Evolutionary conservation across 2,329 filamentous ascomycete species (phyloP), one percentile per base, ranked within the genome.

Genomic region (Beauveria pseudobassiana): DNA sequence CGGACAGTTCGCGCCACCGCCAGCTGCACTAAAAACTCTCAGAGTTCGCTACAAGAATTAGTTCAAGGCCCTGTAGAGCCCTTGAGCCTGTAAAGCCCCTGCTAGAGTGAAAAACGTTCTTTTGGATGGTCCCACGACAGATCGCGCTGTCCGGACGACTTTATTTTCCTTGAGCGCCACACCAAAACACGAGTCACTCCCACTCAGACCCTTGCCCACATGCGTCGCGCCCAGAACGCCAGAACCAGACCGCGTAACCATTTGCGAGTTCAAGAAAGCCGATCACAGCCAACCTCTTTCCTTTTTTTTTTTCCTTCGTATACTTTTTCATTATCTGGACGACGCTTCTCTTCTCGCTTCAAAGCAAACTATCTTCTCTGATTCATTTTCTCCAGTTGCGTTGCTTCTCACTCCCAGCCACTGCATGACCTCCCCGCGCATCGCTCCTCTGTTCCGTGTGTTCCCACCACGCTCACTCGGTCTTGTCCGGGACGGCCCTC

Each of bases 201-300:
- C 26, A 45, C 40, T 24, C 48, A n/a, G 45, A n/a, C 28, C 26
- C 59, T 52, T 48, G 46, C 40, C 61, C 64, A 63, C 62, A 61
- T 61, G 65, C 67, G 68, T 70, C 69, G 69, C 68, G 69, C 68
- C 69, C 57, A 63, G 66, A 71, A 69, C 70, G 69, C 66, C 65
- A 62, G 54, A 59, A 55, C 54, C 46, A 49, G 42, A 51, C 61
- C 61, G 58, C 58, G 58, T 60, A 60, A 60, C 58, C 58, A 53
- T 42, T 59, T 50, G 30, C 12, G 49, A 60, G 28, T 45, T 10
- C 28, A 26, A 28, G 50, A 46, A 56, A 18, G 40, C 42, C 40
- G 26, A 42, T 51, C 57, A 34, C 42, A 53, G 58, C 28, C 49
- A 60, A 22, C 57, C 57, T 30, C 8, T 52, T 50, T 28, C 24